Evolutionary conservation across 345 rosid genomes (phyloP), one percentile per base, ranked within the genome.

Genomic region (Hirschfeldia incana): DNA sequence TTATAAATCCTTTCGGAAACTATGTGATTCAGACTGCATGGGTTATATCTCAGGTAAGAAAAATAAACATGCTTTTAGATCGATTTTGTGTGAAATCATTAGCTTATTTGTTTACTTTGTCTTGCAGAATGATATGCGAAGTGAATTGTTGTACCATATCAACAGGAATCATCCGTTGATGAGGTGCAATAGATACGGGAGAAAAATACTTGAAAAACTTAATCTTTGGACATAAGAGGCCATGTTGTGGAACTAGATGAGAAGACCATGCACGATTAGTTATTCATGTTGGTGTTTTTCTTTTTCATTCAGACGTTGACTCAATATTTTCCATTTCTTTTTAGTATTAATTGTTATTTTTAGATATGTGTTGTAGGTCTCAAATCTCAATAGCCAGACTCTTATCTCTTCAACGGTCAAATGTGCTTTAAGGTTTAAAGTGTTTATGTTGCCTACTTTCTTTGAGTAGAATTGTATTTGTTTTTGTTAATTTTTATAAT

Each of bases 11-110:
- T 6, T 91, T 9, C 21, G 94, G 93, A 7, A 91, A 93, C 78
- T 93, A 81, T 76, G 97, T 89, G 42, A 82, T 89, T 65, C 91
- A 90, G 59, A 68, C 81, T 0, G 94, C 92, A 63, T 77, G 87
- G 70, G 15, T 15, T 4, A 84, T 76, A 4, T 83, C 94, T 8
- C 80, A 82, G 93, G 98, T 93, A 63, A 58, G 46, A 6, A 15
- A 15, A 10, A 13, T 27, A 9, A 73, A 29, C 16, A 46, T 32
- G 32, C 16, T 49, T 27, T 53, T 11, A 12, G 1, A 65, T 4
- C 27, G 8, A 2, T 33, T 33, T 53, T 26, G 0, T 62, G 17
- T 60, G 4, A 61, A 37, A 57, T 39, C 5, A 42, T 58, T 2
- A 49, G 13, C 29, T 65, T 73, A 42, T 62, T 6, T 30, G 13